Conservation (phyloP, 1,284 basidiomycete species). For the Cryptococcus amylolentus region DNA sequence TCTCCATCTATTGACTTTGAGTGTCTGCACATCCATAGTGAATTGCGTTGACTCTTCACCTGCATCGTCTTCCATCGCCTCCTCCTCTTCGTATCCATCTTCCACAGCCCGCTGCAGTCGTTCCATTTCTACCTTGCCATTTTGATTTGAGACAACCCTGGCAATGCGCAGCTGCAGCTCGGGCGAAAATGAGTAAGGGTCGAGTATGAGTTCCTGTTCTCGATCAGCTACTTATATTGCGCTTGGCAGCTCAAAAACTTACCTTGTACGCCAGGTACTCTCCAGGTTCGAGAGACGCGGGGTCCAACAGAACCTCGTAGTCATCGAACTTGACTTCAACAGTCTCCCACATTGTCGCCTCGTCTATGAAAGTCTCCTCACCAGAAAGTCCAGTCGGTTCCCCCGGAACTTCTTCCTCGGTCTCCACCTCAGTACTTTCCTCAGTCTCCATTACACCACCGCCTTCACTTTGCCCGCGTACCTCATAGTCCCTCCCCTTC, state of each 20-base stretch:
- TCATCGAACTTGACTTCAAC: conserved; percentile 13
- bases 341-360: conserved; percentile 10
- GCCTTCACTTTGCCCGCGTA: not conserved
- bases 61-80: not conserved
- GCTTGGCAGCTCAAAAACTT: conserved; percentile 5
- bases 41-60: not conserved
- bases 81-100: conserved; percentile 4
- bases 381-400: conserved; percentile 2
- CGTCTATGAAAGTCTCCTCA: conserved; percentile 1
- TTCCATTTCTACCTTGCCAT: conserved; percentile 2
- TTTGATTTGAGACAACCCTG: conserved; percentile 8
- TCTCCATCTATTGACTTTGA: conserved; percentile 1
- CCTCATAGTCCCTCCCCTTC: not conserved
- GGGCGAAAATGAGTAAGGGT: conserved; percentile 38
- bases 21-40: not conserved
- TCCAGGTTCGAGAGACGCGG: conserved; percentile 4
- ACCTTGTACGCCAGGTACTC: conserved; percentile 34
- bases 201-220: conserved; percentile 34
- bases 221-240: not conserved
- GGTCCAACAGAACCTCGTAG: not conserved
- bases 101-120: conserved; percentile 5
- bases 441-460: no score
- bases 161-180: conserved; percentile 28
- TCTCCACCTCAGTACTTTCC: not conserved
- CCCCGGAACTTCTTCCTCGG: conserved; percentile 2